Base-by-base conservation (phyloP, 176 grass and related monocot genomes). In the Alopecurus myosuroides region DNA sequence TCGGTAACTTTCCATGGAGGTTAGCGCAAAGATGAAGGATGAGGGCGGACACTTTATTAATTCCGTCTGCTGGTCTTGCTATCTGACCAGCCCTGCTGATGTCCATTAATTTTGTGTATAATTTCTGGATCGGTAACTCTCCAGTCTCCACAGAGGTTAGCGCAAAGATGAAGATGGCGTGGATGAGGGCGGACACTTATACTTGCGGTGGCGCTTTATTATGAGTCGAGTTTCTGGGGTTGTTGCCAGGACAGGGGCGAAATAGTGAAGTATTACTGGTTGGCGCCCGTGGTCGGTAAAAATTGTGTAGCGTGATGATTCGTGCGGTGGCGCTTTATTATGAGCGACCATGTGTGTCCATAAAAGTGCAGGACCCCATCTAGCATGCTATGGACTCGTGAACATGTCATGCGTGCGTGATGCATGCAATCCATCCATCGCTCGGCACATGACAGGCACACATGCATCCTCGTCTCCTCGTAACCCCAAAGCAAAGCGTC, bases 291-390 rank as follows among this genome's bases (percentile, higher is more conserved):
- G n/a, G n/a, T n/a, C n/a, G n/a, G n/a, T n/a, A n/a, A 82, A 37
- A 70, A 82, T 86, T 41, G 57, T 41, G 53, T 77, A 49, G 14
- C 69, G 55, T 20, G 70, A 68, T 68, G 7, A 37, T 36, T 68
- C 46, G 41, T 46, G 67, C 5, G 75, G 75, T 75, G 76, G 36
- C 68, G 30, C 87, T 80, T 84, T 88, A 75, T 73, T 19, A 37
- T 0, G 67, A n/a, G n/a, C n/a, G n/a, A 44, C 49, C 87, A 67
- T 75, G 67, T 67, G 81, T 62, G 72, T 77, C 25, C 74, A 40
- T 82, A 81, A 87, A 87, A 57, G 56, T 42, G 78, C 31, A 31
- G 85, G 33, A 22, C 66, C 77, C 67, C 52, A 58, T 48, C 46
- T 52, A 39, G n/a, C n/a, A n/a, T n/a, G n/a, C n/a, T n/a, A n/a